A percentile compares a stretch with the other conserved stretches of the same genome.
These are phyloP conservation scores for Paraglomus occultum DNA, from an alignment of 192 early-diverging fungal species.

Conservation along the genomic window DNA sequence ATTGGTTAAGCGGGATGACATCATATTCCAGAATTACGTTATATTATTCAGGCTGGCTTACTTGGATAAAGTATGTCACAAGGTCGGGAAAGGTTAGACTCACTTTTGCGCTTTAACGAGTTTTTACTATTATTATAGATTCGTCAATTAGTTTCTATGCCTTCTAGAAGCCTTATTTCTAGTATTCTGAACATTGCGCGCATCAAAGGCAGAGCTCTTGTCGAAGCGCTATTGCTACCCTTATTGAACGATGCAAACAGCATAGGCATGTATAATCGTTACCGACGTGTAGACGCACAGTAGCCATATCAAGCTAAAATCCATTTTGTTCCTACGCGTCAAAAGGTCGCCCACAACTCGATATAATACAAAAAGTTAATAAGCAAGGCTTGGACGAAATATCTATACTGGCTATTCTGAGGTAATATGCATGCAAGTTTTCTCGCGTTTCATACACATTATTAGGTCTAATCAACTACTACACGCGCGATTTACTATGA, in stretches of 20 bases:
- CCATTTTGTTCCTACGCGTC: background rate
- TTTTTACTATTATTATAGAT: background rate
- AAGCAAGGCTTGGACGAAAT: slow-evolving; percentile 5
- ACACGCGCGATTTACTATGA: slow-evolving; percentile 13
- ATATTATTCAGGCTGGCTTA: slow-evolving; percentile 10
- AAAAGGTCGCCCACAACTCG: slow-evolving; percentile 12
- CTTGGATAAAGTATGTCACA: slow-evolving; percentile 24
- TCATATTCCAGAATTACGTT: slow-evolving; percentile 19
- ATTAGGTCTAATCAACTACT: background rate
- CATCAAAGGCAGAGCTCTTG: slow-evolving; percentile 10
- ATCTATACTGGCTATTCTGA: slow-evolving; percentile 5
- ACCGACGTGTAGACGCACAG: background rate
- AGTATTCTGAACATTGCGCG: slow-evolving; percentile 19
- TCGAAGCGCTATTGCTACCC: slow-evolving; percentile 21
- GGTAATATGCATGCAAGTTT: background rate
- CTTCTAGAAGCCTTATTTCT: slow-evolving; percentile 16
- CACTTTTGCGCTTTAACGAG: background rate
- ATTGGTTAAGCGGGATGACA: background rate
- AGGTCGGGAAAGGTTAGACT: background rate
- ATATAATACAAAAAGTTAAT: slow-evolving; percentile 18
- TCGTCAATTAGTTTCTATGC: slow-evolving; percentile 1
- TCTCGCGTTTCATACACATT: background rate
- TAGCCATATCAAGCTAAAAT: background rate
- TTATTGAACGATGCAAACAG: background rate
- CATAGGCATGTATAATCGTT: background rate